phyloP scores from a whole-genome alignment of 306 rosid species.

The Quercus parvula region DNA sequence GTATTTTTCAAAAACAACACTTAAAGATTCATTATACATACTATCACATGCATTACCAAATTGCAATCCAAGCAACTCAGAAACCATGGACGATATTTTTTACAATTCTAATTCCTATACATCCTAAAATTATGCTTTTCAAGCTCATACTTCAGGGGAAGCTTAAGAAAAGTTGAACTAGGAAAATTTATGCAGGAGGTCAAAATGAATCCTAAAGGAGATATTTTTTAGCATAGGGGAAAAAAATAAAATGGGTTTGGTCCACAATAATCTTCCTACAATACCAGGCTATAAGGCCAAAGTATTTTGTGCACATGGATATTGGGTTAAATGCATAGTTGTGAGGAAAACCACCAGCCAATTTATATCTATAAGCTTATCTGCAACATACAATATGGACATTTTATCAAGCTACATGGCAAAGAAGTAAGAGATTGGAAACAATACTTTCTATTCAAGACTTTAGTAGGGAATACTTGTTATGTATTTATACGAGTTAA shows the following conservation, averaged over 20 bases:
- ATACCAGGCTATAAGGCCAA: not conserved
- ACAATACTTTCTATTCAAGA: not conserved
- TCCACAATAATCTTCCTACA: not conserved
- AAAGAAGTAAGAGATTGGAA: not conserved
- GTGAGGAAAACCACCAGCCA: not conserved
- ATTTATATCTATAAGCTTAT: not conserved
- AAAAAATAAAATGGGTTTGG: not conserved
- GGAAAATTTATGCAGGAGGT: not conserved
- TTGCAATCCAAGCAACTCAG: not conserved
- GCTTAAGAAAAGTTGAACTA: not conserved
- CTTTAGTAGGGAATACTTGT: not conserved
- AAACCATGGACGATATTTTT: not conserved
- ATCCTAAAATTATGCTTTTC: not conserved
- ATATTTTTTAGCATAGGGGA: not conserved
- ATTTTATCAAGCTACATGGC: not conserved
- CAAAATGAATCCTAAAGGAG: not conserved
- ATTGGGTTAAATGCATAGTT: not conserved
- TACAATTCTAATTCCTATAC: not conserved
- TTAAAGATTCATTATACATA: not conserved
- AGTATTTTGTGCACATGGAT: not conserved
- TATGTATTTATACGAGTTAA: not conserved
- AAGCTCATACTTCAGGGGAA: constrained; percentile 12
- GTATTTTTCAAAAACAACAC: too few species aligned
- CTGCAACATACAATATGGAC: not conserved
- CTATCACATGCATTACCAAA: not conserved